Conservation (phyloP, 169 alveolate genomes). For the Cryptosporidium sp. region DNA sequence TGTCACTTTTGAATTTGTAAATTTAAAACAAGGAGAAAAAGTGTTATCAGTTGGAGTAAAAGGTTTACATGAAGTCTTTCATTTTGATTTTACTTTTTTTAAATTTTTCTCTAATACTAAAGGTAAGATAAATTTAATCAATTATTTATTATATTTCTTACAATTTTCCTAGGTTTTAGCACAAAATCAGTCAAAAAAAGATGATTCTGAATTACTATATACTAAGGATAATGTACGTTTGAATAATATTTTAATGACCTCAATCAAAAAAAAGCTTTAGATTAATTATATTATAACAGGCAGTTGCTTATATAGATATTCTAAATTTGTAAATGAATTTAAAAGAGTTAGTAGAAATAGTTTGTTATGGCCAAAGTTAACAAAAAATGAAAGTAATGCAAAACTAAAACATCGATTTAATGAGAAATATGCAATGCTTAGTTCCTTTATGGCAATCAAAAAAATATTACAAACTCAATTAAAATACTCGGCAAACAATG, state of each 20-base stretch:
- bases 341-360: conserved; percentile 42
- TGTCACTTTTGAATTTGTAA: background rate
- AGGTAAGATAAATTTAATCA: background rate
- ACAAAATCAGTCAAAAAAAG: background rate
- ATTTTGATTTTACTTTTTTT: background rate
- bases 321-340: conserved; percentile 26
- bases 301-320: conserved; percentile 28
- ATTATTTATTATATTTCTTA: too few species aligned
- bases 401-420: conserved; percentile 13
- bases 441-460: conserved; percentile 39
- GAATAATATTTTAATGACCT: too few species aligned
- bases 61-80: background rate
- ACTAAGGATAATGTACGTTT: background rate
- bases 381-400: background rate
- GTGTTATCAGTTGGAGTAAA: background rate
- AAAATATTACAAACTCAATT: conserved; percentile 22
- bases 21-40: background rate
- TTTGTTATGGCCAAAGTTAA: conserved; percentile 52
- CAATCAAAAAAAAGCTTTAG: background rate
- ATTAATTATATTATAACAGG: conserved; percentile 12
- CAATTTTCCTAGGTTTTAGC: background rate
- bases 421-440: conserved; percentile 28
- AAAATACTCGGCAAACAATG: conserved; percentile 25
- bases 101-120: too few species aligned
- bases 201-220: background rate